Percentiles rank a stretch among this genome's conserved stretches.
These are phyloP conservation scores for Prunus fruticosa DNA, from an alignment of 306 rosid species.

Conservation along the genomic window DNA sequence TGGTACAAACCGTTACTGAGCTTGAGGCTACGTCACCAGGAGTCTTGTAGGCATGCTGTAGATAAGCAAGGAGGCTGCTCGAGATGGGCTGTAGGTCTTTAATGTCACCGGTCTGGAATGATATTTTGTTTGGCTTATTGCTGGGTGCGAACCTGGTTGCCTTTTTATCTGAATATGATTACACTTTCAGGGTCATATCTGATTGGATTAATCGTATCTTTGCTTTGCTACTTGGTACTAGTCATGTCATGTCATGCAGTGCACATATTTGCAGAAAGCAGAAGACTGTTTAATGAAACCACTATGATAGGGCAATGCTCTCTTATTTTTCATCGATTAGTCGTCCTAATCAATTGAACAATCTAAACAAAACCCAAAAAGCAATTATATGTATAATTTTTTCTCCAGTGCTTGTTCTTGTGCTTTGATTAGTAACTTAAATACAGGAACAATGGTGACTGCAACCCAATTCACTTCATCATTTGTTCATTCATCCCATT, in stretches of 20 bases:
- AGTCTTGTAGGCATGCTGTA: constrained; percentile 34
- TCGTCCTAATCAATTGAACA: too few species aligned
- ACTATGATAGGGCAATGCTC: constrained; percentile 64
- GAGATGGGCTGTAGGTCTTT: not conserved
- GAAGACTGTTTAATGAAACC: constrained; percentile 41
- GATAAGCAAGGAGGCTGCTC: not conserved
- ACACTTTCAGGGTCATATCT: not conserved
- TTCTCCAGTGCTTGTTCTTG: too few species aligned
- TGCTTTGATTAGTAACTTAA: too few species aligned
- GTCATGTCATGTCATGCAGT: not conserved
- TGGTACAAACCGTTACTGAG: constrained; percentile 34
- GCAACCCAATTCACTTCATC: too few species aligned
- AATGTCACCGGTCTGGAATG: not conserved
- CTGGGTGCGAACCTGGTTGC: not conserved
- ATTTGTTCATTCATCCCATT: too few species aligned
- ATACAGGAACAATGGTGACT: too few species aligned
- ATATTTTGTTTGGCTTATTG: not conserved
- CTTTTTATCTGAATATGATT: not conserved
- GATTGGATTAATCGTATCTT: not conserved
- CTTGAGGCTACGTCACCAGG: constrained; percentile 16
- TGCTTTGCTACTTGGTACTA: not conserved
- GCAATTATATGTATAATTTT: too few species aligned
- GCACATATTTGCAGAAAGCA: constrained; percentile 3
- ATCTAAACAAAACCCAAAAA: too few species aligned
- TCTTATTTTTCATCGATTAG: too few species aligned